These are phyloP conservation scores for Phytophthora fragariae DNA, from an alignment of 352 stramenopile species.

Conservation along the genomic window DNA sequence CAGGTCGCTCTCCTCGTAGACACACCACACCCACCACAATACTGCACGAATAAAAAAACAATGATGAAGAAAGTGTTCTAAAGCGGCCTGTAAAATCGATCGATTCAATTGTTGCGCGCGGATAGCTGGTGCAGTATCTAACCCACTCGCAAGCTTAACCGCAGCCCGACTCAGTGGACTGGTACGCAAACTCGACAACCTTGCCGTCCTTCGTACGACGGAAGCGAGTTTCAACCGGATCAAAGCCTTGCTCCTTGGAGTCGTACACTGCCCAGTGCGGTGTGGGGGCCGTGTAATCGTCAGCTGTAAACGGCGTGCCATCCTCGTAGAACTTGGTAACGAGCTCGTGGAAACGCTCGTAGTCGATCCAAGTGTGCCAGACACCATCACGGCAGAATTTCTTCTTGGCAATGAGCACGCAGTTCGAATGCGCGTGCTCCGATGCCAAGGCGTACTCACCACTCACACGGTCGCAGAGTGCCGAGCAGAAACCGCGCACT, in stretches of 20 bases:
- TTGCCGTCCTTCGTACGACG: constrained; percentile 89
- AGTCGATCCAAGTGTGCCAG: constrained; percentile 99
- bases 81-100: constrained; percentile 12
- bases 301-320: constrained; percentile 88
- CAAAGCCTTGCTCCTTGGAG: constrained; percentile 96
- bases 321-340: constrained; percentile 84
- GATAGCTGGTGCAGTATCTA: constrained; percentile 16
- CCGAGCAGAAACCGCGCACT: constrained; percentile 92
- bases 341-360: constrained; percentile 96
- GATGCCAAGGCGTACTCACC: constrained; percentile 94
- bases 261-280: constrained; percentile 97
- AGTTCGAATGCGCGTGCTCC: constrained; percentile 97
- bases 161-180: constrained; percentile 85
- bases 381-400: constrained; percentile 89
- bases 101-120: constrained; percentile 19
- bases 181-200: constrained; percentile 86
- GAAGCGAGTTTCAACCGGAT: constrained; percentile 95
- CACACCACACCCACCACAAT: neutral
- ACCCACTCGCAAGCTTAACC: constrained; percentile 48
- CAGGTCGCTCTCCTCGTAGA: constrained; percentile 40
- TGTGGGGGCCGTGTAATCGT: constrained; percentile 96
- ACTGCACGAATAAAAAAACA: constrained; percentile 11
- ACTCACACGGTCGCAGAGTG: constrained; percentile 78
- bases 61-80: neutral
- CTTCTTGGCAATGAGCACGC: constrained; percentile 94